A percentile compares a stretch with the other conserved stretches of the same genome.
These are phyloP conservation scores for Phialemoniopsis sp. DNA, from an alignment of 2,329 filamentous ascomycete genomes.

Conservation along the genomic window DNA sequence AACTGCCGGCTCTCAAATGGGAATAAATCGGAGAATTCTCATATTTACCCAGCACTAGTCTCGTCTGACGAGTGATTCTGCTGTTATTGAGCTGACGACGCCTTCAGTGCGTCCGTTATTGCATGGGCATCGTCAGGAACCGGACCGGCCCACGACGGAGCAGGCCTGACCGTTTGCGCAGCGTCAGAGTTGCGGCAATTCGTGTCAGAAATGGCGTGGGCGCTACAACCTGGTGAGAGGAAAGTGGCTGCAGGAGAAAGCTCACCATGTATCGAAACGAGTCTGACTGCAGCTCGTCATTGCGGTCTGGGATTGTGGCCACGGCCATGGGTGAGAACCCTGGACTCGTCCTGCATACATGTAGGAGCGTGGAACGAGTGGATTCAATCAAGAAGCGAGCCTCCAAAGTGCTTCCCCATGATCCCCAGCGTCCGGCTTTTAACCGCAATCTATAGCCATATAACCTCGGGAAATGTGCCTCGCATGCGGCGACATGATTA, in stretches of 20 bases:
- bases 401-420: background rate
- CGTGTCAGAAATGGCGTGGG: no score
- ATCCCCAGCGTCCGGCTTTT: background rate
- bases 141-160: no score
- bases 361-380: background rate
- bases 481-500: no score
- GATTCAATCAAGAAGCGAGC: background rate
- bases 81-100: background rate
- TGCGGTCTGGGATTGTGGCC: background rate
- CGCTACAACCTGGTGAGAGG: no score
- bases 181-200: no score
- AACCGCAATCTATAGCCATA: background rate
- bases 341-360: background rate
- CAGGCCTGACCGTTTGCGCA: no score
- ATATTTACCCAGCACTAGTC: background rate
- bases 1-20: conserved; percentile 1
- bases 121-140: no score
- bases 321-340: background rate
- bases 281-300: background rate
- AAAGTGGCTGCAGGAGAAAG: no score
- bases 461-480: background rate
- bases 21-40: background rate
- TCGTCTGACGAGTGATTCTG: background rate
- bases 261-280: background rate
- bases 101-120: no score